Percentiles rank a stretch among this genome's conserved stretches.
Evolutionary conservation across 305 asterid genomes (phyloP).

Genomic region (Striga hermonthica): DNA sequence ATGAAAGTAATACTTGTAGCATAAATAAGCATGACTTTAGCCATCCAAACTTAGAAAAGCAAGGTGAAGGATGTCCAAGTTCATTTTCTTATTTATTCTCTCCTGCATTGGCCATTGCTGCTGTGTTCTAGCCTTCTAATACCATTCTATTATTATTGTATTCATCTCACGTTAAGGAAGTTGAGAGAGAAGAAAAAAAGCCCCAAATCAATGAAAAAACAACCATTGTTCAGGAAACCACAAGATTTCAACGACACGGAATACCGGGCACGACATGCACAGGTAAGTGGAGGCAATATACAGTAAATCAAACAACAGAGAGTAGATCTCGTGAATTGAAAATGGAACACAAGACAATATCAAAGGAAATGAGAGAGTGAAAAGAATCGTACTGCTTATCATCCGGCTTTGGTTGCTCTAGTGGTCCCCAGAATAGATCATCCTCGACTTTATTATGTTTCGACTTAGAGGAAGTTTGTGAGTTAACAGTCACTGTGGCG

Average conservation of each 20-base stretch:
- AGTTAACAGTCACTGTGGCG: constrained; percentile 42
- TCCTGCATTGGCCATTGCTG: no score
- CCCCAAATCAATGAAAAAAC: no score
- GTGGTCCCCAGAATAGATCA: constrained; percentile 85
- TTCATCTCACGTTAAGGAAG: no score
- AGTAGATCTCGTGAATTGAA: neutral
- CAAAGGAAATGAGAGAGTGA: constrained; percentile 11
- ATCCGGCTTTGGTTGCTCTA: constrained; percentile 63
- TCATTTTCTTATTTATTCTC: no score
- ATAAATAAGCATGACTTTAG: no score
- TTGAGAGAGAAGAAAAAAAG: no score
- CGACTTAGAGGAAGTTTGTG: constrained; percentile 41
- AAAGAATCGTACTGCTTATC: constrained; percentile 53
- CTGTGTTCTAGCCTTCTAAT: no score
- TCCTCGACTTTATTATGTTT: constrained; percentile 57
- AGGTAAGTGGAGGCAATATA: neutral
- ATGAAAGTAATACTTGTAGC: no score
- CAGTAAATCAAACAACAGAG: neutral
- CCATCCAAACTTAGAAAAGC: no score
- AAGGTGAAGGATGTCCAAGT: no score
- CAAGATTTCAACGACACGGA: neutral
- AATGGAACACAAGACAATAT: constrained; percentile 5
- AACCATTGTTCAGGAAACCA: no score
- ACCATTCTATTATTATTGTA: no score
- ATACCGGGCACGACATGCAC: constrained; percentile 13